Conservation (phyloP, 2,329 filamentous ascomycete genomes). For the Lomentospora prolificans region DNA sequence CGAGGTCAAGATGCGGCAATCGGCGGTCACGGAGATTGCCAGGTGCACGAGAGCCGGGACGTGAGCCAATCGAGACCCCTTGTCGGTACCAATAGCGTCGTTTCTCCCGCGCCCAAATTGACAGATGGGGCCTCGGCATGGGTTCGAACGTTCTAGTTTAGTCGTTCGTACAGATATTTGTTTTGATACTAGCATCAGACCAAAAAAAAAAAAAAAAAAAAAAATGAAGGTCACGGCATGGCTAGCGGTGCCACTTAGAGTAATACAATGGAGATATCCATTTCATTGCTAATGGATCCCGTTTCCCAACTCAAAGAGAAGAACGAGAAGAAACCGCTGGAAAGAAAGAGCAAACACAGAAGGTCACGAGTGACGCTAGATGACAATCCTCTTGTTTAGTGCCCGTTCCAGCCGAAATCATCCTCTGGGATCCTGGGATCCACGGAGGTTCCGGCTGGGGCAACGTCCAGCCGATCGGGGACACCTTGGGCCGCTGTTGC, state of each 20-base stretch:
- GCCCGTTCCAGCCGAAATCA: neutral
- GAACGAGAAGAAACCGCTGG: no score
- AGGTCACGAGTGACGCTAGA: neutral
- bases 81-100: neutral
- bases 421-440: neutral
- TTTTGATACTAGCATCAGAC: neutral
- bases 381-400: neutral
- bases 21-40: constrained; percentile 1
- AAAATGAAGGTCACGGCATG: no score
- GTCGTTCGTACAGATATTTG: neutral
- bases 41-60: neutral
- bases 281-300: no score
- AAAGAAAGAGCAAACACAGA: neutral
- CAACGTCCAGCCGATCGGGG: neutral
- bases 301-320: no score
- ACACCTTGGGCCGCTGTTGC: neutral
- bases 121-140: neutral
- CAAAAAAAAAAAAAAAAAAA: neutral
- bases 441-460: no score
- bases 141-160: neutral
- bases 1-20: neutral
- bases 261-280: no score
- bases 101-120: neutral
- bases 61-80: neutral
- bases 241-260: no score